These are phyloP conservation scores for Xerocomellus intermedius DNA, from an alignment of 768 basidiomycete species.

Conservation along the genomic window DNA sequence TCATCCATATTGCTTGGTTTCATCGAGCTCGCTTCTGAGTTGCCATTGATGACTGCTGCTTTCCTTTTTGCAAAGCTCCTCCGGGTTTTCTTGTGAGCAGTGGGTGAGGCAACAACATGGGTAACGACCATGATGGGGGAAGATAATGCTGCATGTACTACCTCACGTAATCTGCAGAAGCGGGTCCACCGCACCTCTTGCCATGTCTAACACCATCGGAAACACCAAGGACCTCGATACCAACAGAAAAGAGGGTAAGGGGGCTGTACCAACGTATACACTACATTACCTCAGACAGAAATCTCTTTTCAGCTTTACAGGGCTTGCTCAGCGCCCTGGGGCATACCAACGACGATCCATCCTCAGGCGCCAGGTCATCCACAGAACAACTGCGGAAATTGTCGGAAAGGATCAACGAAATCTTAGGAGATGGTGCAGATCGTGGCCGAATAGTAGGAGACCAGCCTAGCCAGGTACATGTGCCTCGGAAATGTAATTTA, in stretches of 20 bases:
- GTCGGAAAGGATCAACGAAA: slow-evolving; percentile 57
- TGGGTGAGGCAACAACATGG: slow-evolving; percentile 33
- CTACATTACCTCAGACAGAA: slow-evolving; percentile 5
- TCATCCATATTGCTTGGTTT: slow-evolving; percentile 13
- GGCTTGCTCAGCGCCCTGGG: slow-evolving; percentile 39
- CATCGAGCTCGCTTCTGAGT: slow-evolving; percentile 8
- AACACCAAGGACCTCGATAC: slow-evolving; percentile 29
- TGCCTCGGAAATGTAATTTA: slow-evolving; percentile 10
- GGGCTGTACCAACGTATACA: slow-evolving; percentile 2
- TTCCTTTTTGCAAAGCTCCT: slow-evolving; percentile 45
- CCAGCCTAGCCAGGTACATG: slow-evolving; percentile 63
- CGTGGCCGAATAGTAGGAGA: slow-evolving; percentile 39
- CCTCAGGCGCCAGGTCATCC: slow-evolving; percentile 32
- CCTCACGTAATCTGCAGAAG: slow-evolving; percentile 19
- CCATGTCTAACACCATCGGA: slow-evolving; percentile 22
- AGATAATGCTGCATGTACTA: background rate
- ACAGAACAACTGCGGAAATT: slow-evolving; percentile 52
- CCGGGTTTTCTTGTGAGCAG: slow-evolving; percentile 42
- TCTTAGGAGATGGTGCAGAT: slow-evolving; percentile 46
- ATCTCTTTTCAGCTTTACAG: slow-evolving; percentile 35
- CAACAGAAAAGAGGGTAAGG: slow-evolving; percentile 39
- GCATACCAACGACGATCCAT: slow-evolving; percentile 9
- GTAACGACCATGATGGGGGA: slow-evolving; percentile 40
- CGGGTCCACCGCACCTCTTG: background rate
- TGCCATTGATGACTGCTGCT: slow-evolving; percentile 1